A percentile compares a stretch with the other conserved stretches of the same genome.
Evolutionary conservation across 1,284 basidiomycete species (phyloP).

Genomic region (Irpex sp.): DNA sequence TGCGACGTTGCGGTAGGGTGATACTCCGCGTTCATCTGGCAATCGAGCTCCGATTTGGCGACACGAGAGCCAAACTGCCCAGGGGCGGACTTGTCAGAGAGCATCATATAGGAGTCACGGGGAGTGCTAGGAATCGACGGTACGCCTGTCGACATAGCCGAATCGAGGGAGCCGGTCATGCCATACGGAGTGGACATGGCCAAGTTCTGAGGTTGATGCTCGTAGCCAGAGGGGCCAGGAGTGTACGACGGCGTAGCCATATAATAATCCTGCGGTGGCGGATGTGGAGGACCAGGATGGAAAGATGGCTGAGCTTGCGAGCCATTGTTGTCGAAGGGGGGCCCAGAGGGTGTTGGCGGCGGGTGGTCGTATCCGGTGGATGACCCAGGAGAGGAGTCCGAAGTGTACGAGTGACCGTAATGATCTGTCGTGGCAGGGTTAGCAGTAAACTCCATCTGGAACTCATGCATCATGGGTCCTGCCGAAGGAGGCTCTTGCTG

Average conservation of each 20-base stretch:
- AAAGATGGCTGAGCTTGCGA: background rate
- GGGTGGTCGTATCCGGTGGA: conserved; percentile 1
- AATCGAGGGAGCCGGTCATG: background rate
- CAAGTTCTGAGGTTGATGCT: conserved; percentile 1
- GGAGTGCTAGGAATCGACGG: conserved; percentile 13
- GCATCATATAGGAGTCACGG: conserved; percentile 4
- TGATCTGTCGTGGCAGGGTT: background rate
- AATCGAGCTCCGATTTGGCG: conserved; percentile 8
- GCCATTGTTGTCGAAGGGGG: background rate
- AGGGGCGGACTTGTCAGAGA: conserved; percentile 11
- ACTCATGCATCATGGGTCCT: conserved; percentile 10
- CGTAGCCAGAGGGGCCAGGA: conserved; percentile 1
- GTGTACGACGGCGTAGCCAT: conserved; percentile 3
- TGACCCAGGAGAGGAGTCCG: background rate
- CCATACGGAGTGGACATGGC: background rate
- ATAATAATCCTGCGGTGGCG: conserved; percentile 8
- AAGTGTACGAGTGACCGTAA: background rate
- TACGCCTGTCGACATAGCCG: background rate
- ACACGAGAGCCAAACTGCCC: background rate
- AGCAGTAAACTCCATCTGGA: conserved; percentile 7
- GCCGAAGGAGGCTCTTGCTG: conserved; percentile 28
- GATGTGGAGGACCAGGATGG: background rate
- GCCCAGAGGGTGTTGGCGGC: background rate
- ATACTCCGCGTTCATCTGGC: conserved; percentile 10
- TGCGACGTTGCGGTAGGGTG: conserved; percentile 10